Evolutionary conservation across 768 basidiomycete genomes (phyloP).

Genomic region (Termitomyces heimii): DNA sequence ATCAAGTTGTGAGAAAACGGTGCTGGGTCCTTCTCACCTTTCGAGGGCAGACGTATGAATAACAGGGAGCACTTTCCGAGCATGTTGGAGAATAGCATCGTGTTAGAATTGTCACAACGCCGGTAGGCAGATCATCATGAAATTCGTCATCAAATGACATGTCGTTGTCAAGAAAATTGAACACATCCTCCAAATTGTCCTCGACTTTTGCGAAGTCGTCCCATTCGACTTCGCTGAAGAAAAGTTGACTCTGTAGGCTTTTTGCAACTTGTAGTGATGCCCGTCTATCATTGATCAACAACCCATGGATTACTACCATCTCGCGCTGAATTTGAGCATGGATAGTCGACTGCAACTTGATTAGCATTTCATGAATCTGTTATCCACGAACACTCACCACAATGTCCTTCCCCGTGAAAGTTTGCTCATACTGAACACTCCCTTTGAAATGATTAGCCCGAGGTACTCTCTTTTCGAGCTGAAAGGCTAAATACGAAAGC

Average conservation of each 20-base stretch:
- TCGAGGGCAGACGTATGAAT: constrained; percentile 75
- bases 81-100: constrained; percentile 88
- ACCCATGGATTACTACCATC: constrained; percentile 64
- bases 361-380: neutral
- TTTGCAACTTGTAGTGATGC: constrained; percentile 85
- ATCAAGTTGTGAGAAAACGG: neutral
- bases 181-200: constrained; percentile 89
- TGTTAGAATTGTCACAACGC: constrained; percentile 84
- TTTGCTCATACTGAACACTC: constrained; percentile 81
- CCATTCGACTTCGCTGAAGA: constrained; percentile 98
- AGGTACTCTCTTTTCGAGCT: constrained; percentile 84
- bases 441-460: constrained; percentile 85
- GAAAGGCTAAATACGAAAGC: constrained; percentile 83
- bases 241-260: constrained; percentile 85
- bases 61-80: constrained; percentile 73
- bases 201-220: constrained; percentile 63
- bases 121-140: constrained; percentile 72
- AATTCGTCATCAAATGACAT: constrained; percentile 55
- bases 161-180: constrained; percentile 84
- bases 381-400: constrained; percentile 54
- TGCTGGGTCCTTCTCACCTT: constrained; percentile 34
- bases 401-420: constrained; percentile 95
- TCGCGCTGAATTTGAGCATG: constrained; percentile 84
- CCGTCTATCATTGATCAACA: constrained; percentile 71
- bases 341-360: constrained; percentile 64